Base-by-base conservation (phyloP, 371 early-diverging fungal genomes). In the Chytridium lagenaria region DNA sequence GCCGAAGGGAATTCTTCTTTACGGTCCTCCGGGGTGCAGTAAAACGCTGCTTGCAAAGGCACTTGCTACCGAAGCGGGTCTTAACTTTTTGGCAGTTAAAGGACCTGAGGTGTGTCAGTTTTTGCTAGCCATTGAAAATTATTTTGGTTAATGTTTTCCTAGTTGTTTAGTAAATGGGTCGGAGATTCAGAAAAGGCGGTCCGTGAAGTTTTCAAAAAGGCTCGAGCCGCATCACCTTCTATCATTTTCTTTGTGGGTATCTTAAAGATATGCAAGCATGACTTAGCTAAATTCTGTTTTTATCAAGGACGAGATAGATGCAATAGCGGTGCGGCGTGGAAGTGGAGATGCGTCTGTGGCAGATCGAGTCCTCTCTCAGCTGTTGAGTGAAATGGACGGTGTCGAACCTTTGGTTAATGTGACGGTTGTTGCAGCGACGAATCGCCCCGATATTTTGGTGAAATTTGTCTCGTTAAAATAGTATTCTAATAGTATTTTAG, bases 221-320 rank as follows among this genome's bases (percentile, higher is more conserved):
- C 99, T 12, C 84, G 98, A 19, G 93, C 93, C 0, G 95, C 96
- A 1, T 90, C 95, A 0, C 99, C 99, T 0, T 92, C 97, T 0
- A 98, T 99, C 71, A 88, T 99, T 0, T 99, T 99, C 79, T 97
- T 99, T 84, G 99, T 93, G 89, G 85, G 90, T 78, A 39, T 51
- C 23, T 30, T n/a, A n/a, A n/a, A n/a, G n/a, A n/a, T n/a, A n/a
- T n/a, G n/a, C n/a, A n/a, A n/a, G n/a, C n/a, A n/a, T n/a, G 1
- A 5, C 31, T 30, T 55, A 55, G 59, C 72, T 31, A 0, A 12
- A 3, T 28, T 44, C n/a, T 38, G 33, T 23, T 59, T 76, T n/a
- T n/a, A n/a, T n/a, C n/a, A n/a, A 95, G 93, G 96, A 98, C 82
- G 99, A 99, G 83, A 97, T 99, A 75, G 99, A 99, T 77, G 98